These are phyloP conservation scores for Halophytophthora polymorphica DNA, from an alignment of 352 stramenopile genomes.

Conservation along the genomic window DNA sequence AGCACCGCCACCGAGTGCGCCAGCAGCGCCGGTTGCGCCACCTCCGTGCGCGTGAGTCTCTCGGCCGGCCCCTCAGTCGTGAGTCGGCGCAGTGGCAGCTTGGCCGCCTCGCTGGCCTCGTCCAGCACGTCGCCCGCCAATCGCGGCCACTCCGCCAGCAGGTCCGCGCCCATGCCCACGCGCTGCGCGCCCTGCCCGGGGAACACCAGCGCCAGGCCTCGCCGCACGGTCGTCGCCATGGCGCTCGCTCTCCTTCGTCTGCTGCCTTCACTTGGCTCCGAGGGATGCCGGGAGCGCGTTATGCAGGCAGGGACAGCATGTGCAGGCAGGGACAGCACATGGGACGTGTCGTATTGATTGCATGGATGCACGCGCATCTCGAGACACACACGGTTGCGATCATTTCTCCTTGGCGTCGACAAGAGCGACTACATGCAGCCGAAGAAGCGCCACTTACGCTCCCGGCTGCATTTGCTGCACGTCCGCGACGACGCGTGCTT, in stretches of 20 bases:
- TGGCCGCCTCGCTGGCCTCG: constrained; percentile 73
- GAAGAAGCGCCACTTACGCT: too few relatives aligned
- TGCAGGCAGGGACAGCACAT: too few relatives aligned
- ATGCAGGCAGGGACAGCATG: too few relatives aligned
- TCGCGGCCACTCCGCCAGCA: constrained; percentile 68
- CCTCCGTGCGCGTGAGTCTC: constrained; percentile 65
- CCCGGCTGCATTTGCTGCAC: too few relatives aligned
- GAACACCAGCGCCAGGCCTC: constrained; percentile 70
- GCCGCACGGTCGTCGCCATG: constrained; percentile 13
- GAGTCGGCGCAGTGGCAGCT: constrained; percentile 46
- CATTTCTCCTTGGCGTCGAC: too few relatives aligned
- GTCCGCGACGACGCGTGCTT: too few relatives aligned
- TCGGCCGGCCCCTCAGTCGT: constrained; percentile 62
- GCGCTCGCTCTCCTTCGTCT: background rate
- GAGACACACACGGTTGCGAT: too few relatives aligned
- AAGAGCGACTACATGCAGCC: too few relatives aligned
- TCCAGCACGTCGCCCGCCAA: constrained; percentile 56
- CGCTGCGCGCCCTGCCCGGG: constrained; percentile 82
- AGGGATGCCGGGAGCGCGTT: too few relatives aligned
- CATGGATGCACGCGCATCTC: too few relatives aligned
- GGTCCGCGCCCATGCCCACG: constrained; percentile 73
- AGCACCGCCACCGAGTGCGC: constrained; percentile 73
- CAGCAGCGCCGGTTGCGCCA: constrained; percentile 79
- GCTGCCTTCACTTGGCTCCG: too few relatives aligned
- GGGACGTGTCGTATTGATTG: too few relatives aligned